These are phyloP conservation scores for Fusarium siculi DNA, from an alignment of 2,329 filamentous ascomycete species.

Conservation along the genomic window DNA sequence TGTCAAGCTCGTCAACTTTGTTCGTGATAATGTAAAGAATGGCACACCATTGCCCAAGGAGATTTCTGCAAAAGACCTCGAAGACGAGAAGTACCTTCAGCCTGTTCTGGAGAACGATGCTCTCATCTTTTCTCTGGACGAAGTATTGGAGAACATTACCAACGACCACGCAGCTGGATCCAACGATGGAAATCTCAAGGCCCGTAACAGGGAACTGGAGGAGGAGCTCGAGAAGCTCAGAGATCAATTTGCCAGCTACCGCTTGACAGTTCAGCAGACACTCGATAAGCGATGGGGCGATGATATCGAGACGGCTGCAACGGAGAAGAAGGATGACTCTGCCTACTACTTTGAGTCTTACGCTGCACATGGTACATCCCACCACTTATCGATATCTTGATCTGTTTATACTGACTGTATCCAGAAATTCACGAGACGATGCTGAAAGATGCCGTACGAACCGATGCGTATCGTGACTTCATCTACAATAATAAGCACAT, in stretches of 20 bases:
- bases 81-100: conserved; percentile 83
- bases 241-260: conserved; percentile 72
- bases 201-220: conserved; percentile 67
- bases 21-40: conserved; percentile 60
- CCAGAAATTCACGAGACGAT: conserved; percentile 93
- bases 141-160: conserved; percentile 61
- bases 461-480: conserved; percentile 93
- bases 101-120: conserved; percentile 91
- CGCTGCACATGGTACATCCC: conserved; percentile 64
- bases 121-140: conserved; percentile 86
- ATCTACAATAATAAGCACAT: conserved; percentile 91
- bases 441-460: conserved; percentile 90
- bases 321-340: conserved; percentile 47
- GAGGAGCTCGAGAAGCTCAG: conserved; percentile 69
- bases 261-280: conserved; percentile 72
- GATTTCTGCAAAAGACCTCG: conserved; percentile 70
- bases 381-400: not conserved
- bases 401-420: not conserved
- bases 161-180: conserved; percentile 58
- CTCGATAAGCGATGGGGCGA: conserved; percentile 73
- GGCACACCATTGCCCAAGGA: conserved; percentile 62
- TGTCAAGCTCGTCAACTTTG: conserved; percentile 80
- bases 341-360: conserved; percentile 71
- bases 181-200: conserved; percentile 48
- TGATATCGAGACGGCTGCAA: conserved; percentile 56